Conservation (phyloP, 108 stramenopile genomes). For the Nitzschia sp. region DNA sequence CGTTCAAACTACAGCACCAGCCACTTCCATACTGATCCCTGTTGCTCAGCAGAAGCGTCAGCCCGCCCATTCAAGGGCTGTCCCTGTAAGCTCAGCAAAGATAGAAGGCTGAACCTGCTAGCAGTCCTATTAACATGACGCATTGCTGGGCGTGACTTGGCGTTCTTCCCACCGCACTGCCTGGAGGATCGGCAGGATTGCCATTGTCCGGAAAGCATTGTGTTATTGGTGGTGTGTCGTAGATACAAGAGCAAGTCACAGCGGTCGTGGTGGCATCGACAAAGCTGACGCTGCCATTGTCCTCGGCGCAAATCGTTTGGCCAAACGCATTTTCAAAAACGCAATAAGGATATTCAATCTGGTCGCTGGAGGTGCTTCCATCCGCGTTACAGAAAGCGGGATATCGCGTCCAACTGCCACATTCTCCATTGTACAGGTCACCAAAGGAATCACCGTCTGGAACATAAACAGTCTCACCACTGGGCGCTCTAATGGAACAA, state of each 20-base stretch:
- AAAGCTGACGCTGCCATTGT: constrained; percentile 7
- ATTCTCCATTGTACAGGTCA: constrained; percentile 1
- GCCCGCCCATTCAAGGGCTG: no score
- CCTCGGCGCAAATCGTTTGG: constrained; percentile 3
- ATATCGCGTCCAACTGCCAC: constrained; percentile 1
- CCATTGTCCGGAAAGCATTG: background rate
- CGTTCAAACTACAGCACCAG: no score
- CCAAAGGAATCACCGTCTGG: constrained; percentile 23
- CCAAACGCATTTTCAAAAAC: constrained; percentile 17
- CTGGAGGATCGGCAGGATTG: no score
- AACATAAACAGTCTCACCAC: constrained; percentile 9
- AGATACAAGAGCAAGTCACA: constrained; percentile 5
- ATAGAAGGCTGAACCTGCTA: no score
- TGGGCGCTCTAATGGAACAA: constrained; percentile 6
- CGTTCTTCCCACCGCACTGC: no score
- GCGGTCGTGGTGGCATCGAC: constrained; percentile 1
- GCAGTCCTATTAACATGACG: no score
- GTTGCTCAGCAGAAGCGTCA: no score
- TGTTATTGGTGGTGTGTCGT: background rate
- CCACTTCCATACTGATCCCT: no score
- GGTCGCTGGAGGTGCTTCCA: background rate
- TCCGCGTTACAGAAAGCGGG: constrained; percentile 6
- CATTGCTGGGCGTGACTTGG: no score
- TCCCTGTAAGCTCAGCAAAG: no score
- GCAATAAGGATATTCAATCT: constrained; percentile 24